phyloP scores from a whole-genome alignment of 2,329 filamentous ascomycete genomes.

The Fusarium sp. region DNA sequence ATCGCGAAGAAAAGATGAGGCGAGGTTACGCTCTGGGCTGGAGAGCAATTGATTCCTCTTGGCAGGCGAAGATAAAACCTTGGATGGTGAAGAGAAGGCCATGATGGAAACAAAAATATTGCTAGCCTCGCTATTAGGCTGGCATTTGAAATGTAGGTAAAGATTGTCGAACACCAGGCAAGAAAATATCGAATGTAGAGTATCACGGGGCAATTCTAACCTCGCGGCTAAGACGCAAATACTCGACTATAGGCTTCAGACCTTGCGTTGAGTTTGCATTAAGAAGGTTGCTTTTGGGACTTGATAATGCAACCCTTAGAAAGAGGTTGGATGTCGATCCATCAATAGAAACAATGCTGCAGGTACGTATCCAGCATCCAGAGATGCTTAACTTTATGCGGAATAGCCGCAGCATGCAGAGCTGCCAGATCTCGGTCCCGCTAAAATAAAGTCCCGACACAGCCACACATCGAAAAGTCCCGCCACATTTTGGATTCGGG shows the following conservation, averaged over 20 bases:
- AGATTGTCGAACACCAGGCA: not conserved
- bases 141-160: slow-evolving; percentile 31
- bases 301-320: slow-evolving; percentile 39
- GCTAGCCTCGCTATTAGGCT: slow-evolving; percentile 34
- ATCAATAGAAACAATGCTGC: slow-evolving; percentile 28
- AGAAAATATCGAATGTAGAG: not conserved
- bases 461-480: slow-evolving; percentile 12
- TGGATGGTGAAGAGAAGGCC: slow-evolving; percentile 57
- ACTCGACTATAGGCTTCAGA: not conserved
- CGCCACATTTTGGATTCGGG: slow-evolving; percentile 18
- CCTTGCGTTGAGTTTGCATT: slow-evolving; percentile 18
- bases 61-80: slow-evolving; percentile 55
- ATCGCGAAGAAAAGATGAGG: slow-evolving; percentile 71
- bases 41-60: slow-evolving; percentile 55
- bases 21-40: slow-evolving; percentile 60
- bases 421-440: slow-evolving; percentile 30
- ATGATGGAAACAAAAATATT: slow-evolving; percentile 47
- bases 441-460: slow-evolving; percentile 41
- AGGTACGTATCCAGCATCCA: slow-evolving; percentile 30
- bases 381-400: slow-evolving; percentile 10
- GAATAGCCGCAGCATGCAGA: not conserved
- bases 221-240: not conserved
- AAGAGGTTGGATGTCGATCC: slow-evolving; percentile 39
- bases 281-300: slow-evolving; percentile 32
- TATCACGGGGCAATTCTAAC: not conserved